Conservation (phyloP, 441 rosid genomes). For the Dalechampia spathulata region DNA sequence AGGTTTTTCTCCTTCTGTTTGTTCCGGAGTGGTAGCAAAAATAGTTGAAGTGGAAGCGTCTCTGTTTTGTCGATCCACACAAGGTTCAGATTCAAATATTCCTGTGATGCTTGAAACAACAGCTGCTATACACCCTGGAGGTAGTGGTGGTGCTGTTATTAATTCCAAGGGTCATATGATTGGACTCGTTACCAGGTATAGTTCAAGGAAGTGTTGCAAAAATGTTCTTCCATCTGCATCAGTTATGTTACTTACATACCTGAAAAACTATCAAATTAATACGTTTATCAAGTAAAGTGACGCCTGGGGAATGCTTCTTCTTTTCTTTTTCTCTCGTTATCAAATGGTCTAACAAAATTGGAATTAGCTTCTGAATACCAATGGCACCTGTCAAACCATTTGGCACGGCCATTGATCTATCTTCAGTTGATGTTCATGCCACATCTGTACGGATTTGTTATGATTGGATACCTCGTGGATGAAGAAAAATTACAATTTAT, state of each 20-base stretch:
- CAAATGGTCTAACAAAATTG: not conserved
- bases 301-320: too few species aligned
- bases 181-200: constrained; percentile 91
- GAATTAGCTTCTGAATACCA: not conserved
- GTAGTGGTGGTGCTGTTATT: constrained; percentile 92
- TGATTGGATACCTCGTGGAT: not conserved
- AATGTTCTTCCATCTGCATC: not conserved
- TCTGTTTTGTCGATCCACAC: constrained; percentile 20
- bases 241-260: not conserved
- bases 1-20: constrained; percentile 80
- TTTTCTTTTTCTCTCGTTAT: not conserved
- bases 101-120: constrained; percentile 97
- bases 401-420: not conserved
- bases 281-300: too few species aligned
- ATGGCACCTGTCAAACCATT: not conserved
- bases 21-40: constrained; percentile 81
- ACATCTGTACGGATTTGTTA: not conserved
- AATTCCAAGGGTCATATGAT: constrained; percentile 77
- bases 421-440: not conserved
- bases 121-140: constrained; percentile 93
- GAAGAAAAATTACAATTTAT: not conserved
- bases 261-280: not conserved
- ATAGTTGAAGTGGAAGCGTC: constrained; percentile 52
- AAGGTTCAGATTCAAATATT: constrained; percentile 22
- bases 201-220: constrained; percentile 4